Base-by-base conservation (phyloP, 805 yeast species). In the Candida pini region DNA sequence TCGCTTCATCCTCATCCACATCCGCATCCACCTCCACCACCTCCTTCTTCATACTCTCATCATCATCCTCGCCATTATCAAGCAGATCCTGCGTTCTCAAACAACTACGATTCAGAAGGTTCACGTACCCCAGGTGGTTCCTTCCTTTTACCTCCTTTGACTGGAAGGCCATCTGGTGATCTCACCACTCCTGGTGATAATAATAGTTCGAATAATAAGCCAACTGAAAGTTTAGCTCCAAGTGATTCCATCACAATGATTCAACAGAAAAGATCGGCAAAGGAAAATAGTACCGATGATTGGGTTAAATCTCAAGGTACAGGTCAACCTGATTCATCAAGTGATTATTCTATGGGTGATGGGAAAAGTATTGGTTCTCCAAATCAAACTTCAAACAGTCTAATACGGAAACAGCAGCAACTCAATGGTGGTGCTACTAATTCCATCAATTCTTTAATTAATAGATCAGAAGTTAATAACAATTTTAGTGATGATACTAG, bases 1-100 rank as follows among this genome's bases (percentile, higher is more conserved):
- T 44, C 57, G 6, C 39, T 48, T 2, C 36, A 44, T 9, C 29
- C 40, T n/a, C 29, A 39, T 32, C 21, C 39, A 26, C 51, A 47
- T 14, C 43, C 36, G 3, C 41, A 38, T 1, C 35, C 39, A n/a
- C 32, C 40, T 9, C 45, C 46, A 14, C 30, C 36, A 9, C 36
- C 38, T 6, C 32, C 22, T 12, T 25, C 18, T 20, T n/a, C 29
- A 4, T 26, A 17, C 18, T 19, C 14, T 16, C 29, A 26, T 10
- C 15, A 18, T 20, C 26, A 26, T 12, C 13, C 14, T 18, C 13
- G 18, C 4, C 35, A 31, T 9, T 30, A 28, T 20, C 39, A 27
- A 19, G 33, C 39, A 12, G 38, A 39, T 18, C 36, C 39, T 13
- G 30, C 41, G 9, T 26, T 31, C 10, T 36, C 48, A n/a, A n/a